Conservation (phyloP, 306 rosid genomes). For the Pyrus communis region DNA sequence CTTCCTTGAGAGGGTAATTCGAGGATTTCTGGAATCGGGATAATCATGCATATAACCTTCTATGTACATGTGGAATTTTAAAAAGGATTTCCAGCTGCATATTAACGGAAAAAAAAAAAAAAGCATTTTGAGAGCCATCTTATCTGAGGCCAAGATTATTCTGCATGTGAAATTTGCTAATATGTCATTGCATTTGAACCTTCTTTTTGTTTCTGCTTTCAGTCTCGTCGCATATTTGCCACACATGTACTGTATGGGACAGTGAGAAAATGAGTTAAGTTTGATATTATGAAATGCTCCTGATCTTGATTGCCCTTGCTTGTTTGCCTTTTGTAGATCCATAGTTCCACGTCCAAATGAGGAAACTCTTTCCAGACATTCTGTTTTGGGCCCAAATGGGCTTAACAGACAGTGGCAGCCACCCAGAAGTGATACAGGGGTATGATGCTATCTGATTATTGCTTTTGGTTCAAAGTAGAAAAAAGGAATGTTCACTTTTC, state of each 20-base stretch:
- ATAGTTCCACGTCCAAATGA: slow-evolving; percentile 58
- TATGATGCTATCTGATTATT: slow-evolving; percentile 28
- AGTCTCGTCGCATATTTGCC: neutral
- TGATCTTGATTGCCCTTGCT: slow-evolving; percentile 4
- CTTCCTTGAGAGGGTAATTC: neutral
- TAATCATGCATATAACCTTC: neutral
- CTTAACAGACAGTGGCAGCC: slow-evolving; percentile 74
- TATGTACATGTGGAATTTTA: neutral
- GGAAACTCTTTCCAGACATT: slow-evolving; percentile 85
- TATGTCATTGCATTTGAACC: neutral
- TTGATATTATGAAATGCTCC: neutral
- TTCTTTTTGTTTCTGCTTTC: neutral
- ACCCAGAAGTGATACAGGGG: slow-evolving; percentile 67
- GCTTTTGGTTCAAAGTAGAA: slow-evolving; percentile 18
- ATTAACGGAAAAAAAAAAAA: neutral
- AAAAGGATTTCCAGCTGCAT: neutral
- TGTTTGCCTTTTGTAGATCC: slow-evolving; percentile 45
- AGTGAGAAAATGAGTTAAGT: neutral
- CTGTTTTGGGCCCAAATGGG: slow-evolving; percentile 83
- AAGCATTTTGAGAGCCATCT: neutral
- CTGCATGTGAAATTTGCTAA: neutral
- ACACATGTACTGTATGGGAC: neutral
- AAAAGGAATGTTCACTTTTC: slow-evolving; percentile 30
- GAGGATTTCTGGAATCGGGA: neutral
- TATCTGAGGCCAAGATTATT: neutral